A percentile compares a stretch with the other conserved stretches of the same genome.
These are phyloP conservation scores for Phytopythium helicoides DNA, from an alignment of 352 stramenopile genomes.

Conservation along the genomic window DNA sequence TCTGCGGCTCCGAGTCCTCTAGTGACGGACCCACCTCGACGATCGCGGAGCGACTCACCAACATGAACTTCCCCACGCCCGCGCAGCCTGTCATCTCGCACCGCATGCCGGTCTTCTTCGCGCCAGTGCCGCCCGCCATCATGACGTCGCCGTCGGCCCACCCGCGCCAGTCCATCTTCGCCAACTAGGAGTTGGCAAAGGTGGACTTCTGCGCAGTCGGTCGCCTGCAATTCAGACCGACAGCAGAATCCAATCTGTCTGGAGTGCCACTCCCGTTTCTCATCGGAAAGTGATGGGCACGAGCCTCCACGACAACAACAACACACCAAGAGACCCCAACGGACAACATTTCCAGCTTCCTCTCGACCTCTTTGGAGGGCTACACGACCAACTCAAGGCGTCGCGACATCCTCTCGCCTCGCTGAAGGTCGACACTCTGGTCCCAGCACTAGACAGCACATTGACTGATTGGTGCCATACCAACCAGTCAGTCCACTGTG, in stretches of 20 bases:
- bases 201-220: background rate
- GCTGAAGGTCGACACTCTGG: no score
- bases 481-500: no score
- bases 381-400: no score
- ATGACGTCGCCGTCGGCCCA: conserved; percentile 18
- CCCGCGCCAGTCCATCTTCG: conserved; percentile 19
- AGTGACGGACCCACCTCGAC: conserved; percentile 10
- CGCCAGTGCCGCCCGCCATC: conserved; percentile 8
- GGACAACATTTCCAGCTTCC: no score
- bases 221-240: background rate
- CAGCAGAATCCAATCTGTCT: background rate
- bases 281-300: conserved; percentile 22
- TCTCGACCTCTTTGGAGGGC: no score
- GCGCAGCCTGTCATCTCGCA: conserved; percentile 49
- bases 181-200: conserved; percentile 4
- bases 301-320: background rate
- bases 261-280: conserved; percentile 11
- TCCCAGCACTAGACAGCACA: no score
- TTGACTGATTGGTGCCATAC: no score
- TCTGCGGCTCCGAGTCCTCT: conserved; percentile 53
- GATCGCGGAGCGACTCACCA: conserved; percentile 18
- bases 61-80: conserved; percentile 21
- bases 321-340: background rate
- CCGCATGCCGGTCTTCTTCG: conserved; percentile 76
- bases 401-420: no score